Conservation (phyloP, 768 basidiomycete genomes). For the Gymnopilus dilepis region DNA sequence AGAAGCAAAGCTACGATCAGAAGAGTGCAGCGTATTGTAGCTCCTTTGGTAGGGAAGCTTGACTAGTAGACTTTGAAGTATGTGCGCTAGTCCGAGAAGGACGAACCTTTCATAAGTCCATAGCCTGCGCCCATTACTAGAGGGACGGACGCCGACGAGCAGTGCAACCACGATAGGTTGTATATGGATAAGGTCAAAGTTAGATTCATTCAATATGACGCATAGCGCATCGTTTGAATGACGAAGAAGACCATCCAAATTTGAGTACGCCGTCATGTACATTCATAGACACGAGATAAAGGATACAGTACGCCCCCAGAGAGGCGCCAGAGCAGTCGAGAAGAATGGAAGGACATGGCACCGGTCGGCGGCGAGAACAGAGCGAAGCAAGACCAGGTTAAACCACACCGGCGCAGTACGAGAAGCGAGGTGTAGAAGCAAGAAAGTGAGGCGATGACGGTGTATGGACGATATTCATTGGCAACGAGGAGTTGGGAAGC, state of each 20-base stretch:
- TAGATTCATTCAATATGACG: neutral
- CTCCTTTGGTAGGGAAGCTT: conserved; percentile 12
- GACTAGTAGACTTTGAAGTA: conserved; percentile 8
- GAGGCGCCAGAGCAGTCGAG: neutral
- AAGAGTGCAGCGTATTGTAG: conserved; percentile 11
- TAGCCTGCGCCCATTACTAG: conserved; percentile 64
- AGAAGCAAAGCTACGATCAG: conserved; percentile 14
- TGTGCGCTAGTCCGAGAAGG: conserved; percentile 19
- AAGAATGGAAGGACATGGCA: neutral
- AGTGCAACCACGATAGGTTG: neutral
- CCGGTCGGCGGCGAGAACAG: conserved; percentile 6
- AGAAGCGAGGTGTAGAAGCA: conserved; percentile 10
- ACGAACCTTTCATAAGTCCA: conserved; percentile 63
- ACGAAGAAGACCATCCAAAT: neutral
- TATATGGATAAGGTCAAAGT: conserved; percentile 1
- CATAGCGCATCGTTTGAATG: neutral
- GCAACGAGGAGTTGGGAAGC: conserved; percentile 11
- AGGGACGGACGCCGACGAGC: conserved; percentile 1
- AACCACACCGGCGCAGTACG: conserved; percentile 5
- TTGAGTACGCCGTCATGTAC: neutral
- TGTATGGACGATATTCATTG: neutral
- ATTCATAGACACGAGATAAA: neutral
- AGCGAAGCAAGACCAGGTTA: conserved; percentile 3
- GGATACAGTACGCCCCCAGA: neutral
- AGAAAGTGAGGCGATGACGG: neutral